Evolutionary conservation across 192 early-diverging fungal genomes (phyloP), one percentile per base, ranked within the genome.

Genomic region (Coemansia sp.): DNA sequence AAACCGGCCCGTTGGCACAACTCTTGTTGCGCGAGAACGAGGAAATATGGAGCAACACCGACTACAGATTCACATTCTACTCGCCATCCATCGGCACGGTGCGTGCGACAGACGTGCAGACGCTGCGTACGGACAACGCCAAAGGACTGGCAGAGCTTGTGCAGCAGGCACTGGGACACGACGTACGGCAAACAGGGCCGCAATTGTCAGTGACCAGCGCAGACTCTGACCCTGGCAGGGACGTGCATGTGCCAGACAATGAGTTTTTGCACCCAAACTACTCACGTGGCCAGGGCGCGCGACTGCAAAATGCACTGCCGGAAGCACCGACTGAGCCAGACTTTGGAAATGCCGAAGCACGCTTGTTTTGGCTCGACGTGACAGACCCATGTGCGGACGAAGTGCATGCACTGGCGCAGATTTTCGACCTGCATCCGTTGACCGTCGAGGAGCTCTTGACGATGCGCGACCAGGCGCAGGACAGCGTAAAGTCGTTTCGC

Each of bases 401-500:
- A 61, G 87, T 90, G 60, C 57, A 65, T 5, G 82, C 83, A 40
- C 58, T 90, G 47, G 81, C 53, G 26, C 64, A 87, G 76, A 80
- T 93, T 17, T 94, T 95, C 57, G 85, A 81, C 21, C 88, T 97
- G 22, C 95, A 97, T 71, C 92, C 94, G 28, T 74, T 97, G 44
- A 95, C 95, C 2, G 84, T 83, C 42, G 94, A 98, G 69, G 94
- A 96, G 69, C 94, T 98, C 70, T 68, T 84, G 58, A 23, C 64
- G 63, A 65, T 75, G 59, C 88, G 87, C 17, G 83, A 92, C 56
- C 91, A 94, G 53, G 56, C 59, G 46, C 85, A 93, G 28, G 96
- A 98, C 67, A 96, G 92, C 66, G 89, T 87, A 68, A 94, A 98
- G 75, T 81, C 89, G 28, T 98, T 94, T 74, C 82, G 81, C 54